Conservation (phyloP, 1,284 basidiomycete species). For the Rhizopogon parksii region DNA sequence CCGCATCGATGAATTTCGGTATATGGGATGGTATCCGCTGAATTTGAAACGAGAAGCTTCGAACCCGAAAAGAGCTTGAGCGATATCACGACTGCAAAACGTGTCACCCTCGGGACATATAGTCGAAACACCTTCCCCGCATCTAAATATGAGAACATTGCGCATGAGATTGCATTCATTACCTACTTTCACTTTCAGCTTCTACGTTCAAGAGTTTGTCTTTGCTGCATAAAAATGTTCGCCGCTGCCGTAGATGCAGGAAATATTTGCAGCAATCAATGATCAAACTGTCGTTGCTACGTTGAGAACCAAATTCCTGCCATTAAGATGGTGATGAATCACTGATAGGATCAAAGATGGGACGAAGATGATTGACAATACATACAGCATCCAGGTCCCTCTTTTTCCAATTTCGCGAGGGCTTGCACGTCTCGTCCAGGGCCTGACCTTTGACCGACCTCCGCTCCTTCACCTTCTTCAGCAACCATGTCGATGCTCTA, state of each 20-base stretch:
- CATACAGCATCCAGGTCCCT: slow-evolving; percentile 39
- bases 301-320: slow-evolving; percentile 25
- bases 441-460: slow-evolving; percentile 59
- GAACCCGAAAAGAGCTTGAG: slow-evolving; percentile 33
- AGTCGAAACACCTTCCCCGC: slow-evolving; percentile 23
- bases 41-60: slow-evolving; percentile 30
- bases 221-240: slow-evolving; percentile 50
- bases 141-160: neutral
- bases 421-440: slow-evolving; percentile 55
- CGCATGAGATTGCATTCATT: neutral
- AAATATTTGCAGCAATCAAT: slow-evolving; percentile 68
- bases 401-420: slow-evolving; percentile 51
- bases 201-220: slow-evolving; percentile 60
- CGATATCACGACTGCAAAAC: slow-evolving; percentile 39
- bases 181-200: slow-evolving; percentile 45
- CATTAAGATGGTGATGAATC: neutral
- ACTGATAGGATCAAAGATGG: neutral
- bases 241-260: slow-evolving; percentile 23
- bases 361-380: slow-evolving; percentile 6
- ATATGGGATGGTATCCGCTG: slow-evolving; percentile 31
- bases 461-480: slow-evolving; percentile 55
- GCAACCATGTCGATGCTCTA: slow-evolving; percentile 63
- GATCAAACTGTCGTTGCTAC: slow-evolving; percentile 59
- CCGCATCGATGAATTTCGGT: slow-evolving; percentile 24
- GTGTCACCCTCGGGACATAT: slow-evolving; percentile 18